Evolutionary conservation across 805 yeast species (phyloP).

Genomic region (Tetrapisispora phaffii): DNA sequence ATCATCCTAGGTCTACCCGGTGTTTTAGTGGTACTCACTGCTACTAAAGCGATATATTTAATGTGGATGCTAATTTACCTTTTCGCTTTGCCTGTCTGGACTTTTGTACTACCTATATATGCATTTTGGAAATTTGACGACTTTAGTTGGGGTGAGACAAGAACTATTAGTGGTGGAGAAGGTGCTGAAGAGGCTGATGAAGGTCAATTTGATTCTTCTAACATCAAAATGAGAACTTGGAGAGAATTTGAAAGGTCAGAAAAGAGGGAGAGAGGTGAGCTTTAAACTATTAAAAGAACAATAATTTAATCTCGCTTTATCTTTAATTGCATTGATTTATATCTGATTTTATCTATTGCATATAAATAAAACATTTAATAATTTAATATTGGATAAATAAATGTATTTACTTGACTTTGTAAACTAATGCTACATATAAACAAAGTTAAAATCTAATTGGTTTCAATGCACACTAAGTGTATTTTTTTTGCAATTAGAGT

Average conservation of each 20-base stretch:
- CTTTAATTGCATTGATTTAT: not conserved
- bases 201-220: slow-evolving; percentile 87
- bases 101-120: slow-evolving; percentile 74
- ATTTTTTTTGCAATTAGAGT: slow-evolving; percentile 19
- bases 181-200: slow-evolving; percentile 42
- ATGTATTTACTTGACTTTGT: too few relatives aligned
- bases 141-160: slow-evolving; percentile 93
- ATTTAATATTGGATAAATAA: too few relatives aligned
- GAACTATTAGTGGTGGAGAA: slow-evolving; percentile 65
- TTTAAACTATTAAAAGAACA: not conserved
- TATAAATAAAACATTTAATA: not conserved
- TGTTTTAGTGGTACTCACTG: slow-evolving; percentile 66
- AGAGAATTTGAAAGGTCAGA: slow-evolving; percentile 75
- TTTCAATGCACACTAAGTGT: not conserved
- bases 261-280: not conserved
- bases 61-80: slow-evolving; percentile 73
- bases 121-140: slow-evolving; percentile 95
- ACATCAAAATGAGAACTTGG: slow-evolving; percentile 89
- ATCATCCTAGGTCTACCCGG: slow-evolving; percentile 83
- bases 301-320: not conserved
- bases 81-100: slow-evolving; percentile 86
- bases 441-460: not conserved
- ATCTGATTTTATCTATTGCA: too few relatives aligned
- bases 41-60: slow-evolving; percentile 61
- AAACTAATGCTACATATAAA: too few relatives aligned